Percentiles rank a stretch among this genome's conserved stretches.
phyloP scores from a whole-genome alignment of 2,329 filamentous ascomycete genomes.

The Biscogniauxia sp. region DNA sequence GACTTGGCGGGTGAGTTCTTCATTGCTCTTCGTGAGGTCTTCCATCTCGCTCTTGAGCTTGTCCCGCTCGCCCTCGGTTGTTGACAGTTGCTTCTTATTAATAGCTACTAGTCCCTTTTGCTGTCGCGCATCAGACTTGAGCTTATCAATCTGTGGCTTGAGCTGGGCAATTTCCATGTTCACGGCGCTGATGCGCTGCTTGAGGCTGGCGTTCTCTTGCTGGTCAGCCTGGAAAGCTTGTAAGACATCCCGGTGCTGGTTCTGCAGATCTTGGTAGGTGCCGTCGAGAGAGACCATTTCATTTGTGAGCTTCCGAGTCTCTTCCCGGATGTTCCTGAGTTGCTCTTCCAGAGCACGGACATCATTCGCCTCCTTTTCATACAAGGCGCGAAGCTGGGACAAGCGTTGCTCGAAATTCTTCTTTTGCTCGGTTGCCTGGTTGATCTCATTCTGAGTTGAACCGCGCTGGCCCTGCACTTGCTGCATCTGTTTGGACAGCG shows the following conservation, averaged over 20 bases:
- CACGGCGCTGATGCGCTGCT: slow-evolving; percentile 80
- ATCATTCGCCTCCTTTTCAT: slow-evolving; percentile 89
- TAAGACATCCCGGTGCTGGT: slow-evolving; percentile 74
- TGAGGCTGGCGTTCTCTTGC: slow-evolving; percentile 80
- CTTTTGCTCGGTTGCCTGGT: slow-evolving; percentile 80
- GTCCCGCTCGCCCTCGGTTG: slow-evolving; percentile 84
- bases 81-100: slow-evolving; percentile 95
- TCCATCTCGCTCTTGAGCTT: slow-evolving; percentile 80
- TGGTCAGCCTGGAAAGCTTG: slow-evolving; percentile 80
- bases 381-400: slow-evolving; percentile 79
- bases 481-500: slow-evolving; percentile 89
- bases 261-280: slow-evolving; percentile 75
- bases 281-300: slow-evolving; percentile 83
- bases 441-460: slow-evolving; percentile 77
- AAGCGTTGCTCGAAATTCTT: slow-evolving; percentile 88
- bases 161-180: slow-evolving; percentile 82
- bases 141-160: slow-evolving; percentile 89
- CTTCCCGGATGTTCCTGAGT: slow-evolving; percentile 69
- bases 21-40: slow-evolving; percentile 61
- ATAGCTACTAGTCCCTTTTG: slow-evolving; percentile 96
- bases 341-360: slow-evolving; percentile 84
- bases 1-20: slow-evolving; percentile 54
- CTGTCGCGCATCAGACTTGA: slow-evolving; percentile 86
- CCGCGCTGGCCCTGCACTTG: slow-evolving; percentile 81
- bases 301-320: slow-evolving; percentile 79